These are phyloP conservation scores for Pycnococcus provasolii DNA, from an alignment of 139 green algal genomes.

Conservation along the genomic window DNA sequence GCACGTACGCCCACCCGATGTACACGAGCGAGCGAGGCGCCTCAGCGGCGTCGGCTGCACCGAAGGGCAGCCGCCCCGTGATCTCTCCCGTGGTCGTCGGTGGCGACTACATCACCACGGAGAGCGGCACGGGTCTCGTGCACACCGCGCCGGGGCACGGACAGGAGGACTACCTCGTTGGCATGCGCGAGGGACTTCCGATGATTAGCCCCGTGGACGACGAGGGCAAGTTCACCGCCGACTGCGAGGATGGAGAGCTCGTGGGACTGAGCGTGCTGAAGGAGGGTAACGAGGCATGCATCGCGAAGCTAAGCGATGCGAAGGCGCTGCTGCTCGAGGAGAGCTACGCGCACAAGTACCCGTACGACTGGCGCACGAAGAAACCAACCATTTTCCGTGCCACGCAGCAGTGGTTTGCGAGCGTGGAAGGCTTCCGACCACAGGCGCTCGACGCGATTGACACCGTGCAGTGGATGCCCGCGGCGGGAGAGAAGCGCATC, in stretches of 20 bases:
- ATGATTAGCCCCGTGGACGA: slow-evolving; percentile 93
- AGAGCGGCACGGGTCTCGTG: slow-evolving; percentile 90
- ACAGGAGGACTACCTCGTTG: slow-evolving; percentile 82
- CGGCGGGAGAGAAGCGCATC: slow-evolving; percentile 45
- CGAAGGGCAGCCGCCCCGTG: neutral
- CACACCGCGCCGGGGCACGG: slow-evolving; percentile 83
- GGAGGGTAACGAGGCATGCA: slow-evolving; percentile 68
- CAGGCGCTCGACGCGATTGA: slow-evolving; percentile 60
- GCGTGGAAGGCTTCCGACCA: slow-evolving; percentile 72
- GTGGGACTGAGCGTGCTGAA: slow-evolving; percentile 65
- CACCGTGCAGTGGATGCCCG: slow-evolving; percentile 71
- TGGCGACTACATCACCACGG: slow-evolving; percentile 98
- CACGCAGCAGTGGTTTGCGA: slow-evolving; percentile 86
- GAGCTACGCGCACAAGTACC: slow-evolving; percentile 94
- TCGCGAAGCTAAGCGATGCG: slow-evolving; percentile 41
- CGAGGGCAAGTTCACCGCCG: slow-evolving; percentile 79
- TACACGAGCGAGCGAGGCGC: slow-evolving; percentile 44
- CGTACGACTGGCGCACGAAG: slow-evolving; percentile 99
- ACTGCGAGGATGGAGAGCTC: slow-evolving; percentile 61
- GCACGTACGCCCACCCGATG: slow-evolving; percentile 82
- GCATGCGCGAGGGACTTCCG: slow-evolving; percentile 67
- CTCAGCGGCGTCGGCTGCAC: too few relatives aligned
- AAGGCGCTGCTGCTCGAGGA: slow-evolving; percentile 73
- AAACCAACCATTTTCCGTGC: slow-evolving; percentile 97
- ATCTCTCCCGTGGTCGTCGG: slow-evolving; percentile 73